Percentiles rank a stretch among this genome's conserved stretches.
These are phyloP conservation scores for Botryotinia calthae DNA, from an alignment of 2,329 filamentous ascomycete species.

Conservation along the genomic window DNA sequence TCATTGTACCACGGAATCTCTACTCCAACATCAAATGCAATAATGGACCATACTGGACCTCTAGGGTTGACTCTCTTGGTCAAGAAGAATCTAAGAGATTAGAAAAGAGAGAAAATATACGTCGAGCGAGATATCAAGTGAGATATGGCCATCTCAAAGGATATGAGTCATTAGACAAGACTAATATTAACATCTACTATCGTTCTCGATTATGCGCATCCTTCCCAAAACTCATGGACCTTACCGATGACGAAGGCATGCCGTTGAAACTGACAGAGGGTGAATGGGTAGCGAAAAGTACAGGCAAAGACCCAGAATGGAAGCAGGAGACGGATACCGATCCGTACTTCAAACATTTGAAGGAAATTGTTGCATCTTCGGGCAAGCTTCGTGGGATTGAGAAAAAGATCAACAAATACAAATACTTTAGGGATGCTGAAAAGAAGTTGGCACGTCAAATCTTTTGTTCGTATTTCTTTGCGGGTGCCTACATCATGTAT, in stretches of 20 bases:
- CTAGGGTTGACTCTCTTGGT: not conserved
- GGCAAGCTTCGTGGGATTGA: conserved; percentile 4
- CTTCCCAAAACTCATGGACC: not conserved
- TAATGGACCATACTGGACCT: not conserved
- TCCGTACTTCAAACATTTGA: conserved; percentile 1
- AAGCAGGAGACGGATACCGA: not conserved
- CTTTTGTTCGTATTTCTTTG: conserved; percentile 12
- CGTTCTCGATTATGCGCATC: not conserved
- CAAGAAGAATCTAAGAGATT: not conserved
- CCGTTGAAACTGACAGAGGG: not conserved
- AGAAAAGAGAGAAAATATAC: not conserved
- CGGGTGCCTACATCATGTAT: not conserved
- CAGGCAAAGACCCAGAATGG: not conserved
- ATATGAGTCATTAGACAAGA: conserved; percentile 9
- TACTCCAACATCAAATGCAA: not conserved
- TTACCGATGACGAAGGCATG: not conserved
- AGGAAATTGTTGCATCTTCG: not conserved
- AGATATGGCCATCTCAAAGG: not conserved
- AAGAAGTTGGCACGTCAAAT: not conserved
- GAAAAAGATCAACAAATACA: conserved; percentile 5
- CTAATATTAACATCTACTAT: conserved; percentile 14
- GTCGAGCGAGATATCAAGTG: not conserved
- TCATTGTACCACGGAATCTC: not conserved
- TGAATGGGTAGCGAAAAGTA: conserved; percentile 1
- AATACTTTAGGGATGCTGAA: not conserved